Conservation (phyloP, 2,329 filamentous ascomycete genomes). For the Fusarium tuaranense region DNA sequence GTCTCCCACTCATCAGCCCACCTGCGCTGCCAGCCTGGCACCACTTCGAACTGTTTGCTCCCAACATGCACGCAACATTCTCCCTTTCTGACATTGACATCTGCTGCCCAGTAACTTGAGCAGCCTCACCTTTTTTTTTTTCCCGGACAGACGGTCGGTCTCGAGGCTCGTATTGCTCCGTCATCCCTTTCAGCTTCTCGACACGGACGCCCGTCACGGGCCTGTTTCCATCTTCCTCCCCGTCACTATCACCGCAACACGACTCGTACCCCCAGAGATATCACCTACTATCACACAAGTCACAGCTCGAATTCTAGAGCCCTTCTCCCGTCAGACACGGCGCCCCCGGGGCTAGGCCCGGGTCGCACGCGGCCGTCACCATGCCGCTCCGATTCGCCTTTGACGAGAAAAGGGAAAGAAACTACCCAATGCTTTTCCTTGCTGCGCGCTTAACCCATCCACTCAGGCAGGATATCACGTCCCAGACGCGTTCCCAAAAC, state of each 20-base stretch:
- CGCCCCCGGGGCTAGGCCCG: constrained; percentile 32
- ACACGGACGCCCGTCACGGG: constrained; percentile 6
- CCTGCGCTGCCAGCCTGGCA: constrained; percentile 10
- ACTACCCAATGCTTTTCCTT: constrained; percentile 20
- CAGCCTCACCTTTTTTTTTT: constrained; percentile 14
- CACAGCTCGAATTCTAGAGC: constrained; percentile 12
- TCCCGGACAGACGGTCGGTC: not conserved
- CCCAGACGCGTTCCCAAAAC: constrained; percentile 32
- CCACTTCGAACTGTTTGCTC: constrained; percentile 8
- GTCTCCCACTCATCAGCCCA: constrained; percentile 17
- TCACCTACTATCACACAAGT: constrained; percentile 13
- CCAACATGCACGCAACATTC: not conserved
- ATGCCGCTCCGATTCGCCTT: constrained; percentile 38
- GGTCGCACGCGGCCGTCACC: constrained; percentile 31
- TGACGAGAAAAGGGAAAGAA: constrained; percentile 6
- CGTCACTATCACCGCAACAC: constrained; percentile 24
- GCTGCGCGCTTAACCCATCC: constrained; percentile 40
- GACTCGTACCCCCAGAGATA: constrained; percentile 12
- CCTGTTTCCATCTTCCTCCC: not conserved
- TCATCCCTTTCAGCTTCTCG: constrained; percentile 13
- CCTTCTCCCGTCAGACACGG: constrained; percentile 19
- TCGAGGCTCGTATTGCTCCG: constrained; percentile 14
- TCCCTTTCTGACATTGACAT: not conserved
- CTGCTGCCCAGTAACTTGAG: not conserved
- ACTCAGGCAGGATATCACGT: constrained; percentile 34